Percentiles rank a stretch among this genome's conserved stretches.
Evolutionary conservation across 441 rosid species (phyloP).

Genomic region (Mallotus japonicus): DNA sequence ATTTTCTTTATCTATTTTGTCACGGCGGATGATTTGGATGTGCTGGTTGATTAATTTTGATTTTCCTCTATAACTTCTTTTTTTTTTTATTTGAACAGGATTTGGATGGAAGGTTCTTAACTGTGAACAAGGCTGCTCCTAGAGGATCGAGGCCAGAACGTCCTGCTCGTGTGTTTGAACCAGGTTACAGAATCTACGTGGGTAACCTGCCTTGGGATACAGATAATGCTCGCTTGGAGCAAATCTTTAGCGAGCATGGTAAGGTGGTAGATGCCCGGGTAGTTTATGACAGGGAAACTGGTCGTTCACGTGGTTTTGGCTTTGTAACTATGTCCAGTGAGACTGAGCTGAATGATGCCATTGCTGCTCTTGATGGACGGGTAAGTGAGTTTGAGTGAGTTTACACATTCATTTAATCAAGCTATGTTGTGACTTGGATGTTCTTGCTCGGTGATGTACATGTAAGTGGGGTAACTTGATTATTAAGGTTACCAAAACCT

Average conservation of each 20-base stretch:
- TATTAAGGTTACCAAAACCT: background rate
- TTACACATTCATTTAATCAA: background rate
- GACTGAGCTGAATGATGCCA: conserved; percentile 68
- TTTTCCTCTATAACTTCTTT: conserved; percentile 3
- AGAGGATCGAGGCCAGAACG: conserved; percentile 57
- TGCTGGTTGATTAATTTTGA: background rate
- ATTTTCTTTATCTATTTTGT: background rate
- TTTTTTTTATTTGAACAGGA: conserved; percentile 38
- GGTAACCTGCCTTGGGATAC: conserved; percentile 71
- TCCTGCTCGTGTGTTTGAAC: conserved; percentile 38
- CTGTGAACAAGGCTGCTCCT: conserved; percentile 70
- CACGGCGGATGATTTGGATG: background rate
- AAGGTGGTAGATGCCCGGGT: conserved; percentile 60
- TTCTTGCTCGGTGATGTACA: background rate
- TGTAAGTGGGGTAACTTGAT: background rate
- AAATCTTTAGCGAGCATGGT: conserved; percentile 68
- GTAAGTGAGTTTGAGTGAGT: conserved; percentile 34
- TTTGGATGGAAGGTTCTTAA: conserved; percentile 50
- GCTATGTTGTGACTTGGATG: background rate
- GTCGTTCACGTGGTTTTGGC: conserved; percentile 78
- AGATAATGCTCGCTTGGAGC: conserved; percentile 55
- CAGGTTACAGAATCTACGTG: conserved; percentile 46
- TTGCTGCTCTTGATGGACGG: conserved; percentile 78
- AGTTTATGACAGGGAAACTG: conserved; percentile 56
- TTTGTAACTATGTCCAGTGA: conserved; percentile 65